Percentiles rank a stretch among this genome's conserved stretches.
Conservation (phyloP, 805 yeast genomes). For the Helenozyma rhizophorensis region DNA sequence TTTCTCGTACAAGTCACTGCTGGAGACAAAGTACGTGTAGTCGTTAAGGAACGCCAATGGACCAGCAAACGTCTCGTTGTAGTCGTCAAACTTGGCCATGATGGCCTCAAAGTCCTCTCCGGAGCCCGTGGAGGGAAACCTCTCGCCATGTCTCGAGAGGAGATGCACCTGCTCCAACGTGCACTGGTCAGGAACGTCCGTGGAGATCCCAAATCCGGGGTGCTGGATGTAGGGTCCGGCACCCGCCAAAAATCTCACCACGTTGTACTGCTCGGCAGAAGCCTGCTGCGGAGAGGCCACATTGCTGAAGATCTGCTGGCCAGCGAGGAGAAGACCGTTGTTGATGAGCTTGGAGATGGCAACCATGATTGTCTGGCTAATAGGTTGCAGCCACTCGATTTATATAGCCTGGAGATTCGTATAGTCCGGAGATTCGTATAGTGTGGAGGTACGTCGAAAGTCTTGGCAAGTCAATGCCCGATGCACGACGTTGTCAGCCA, state of each 20-base stretch:
- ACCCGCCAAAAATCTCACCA: constrained; percentile 47
- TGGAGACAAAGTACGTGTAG: constrained; percentile 43
- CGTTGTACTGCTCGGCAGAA: constrained; percentile 38
- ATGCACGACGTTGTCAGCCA: no score
- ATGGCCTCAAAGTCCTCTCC: constrained; percentile 24
- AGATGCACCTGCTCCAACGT: constrained; percentile 61
- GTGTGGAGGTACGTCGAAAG: no score
- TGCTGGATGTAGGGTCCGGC: constrained; percentile 49
- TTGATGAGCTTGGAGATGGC: constrained; percentile 22
- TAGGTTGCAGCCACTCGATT: no score
- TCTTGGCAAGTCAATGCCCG: no score
- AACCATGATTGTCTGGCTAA: constrained; percentile 23
- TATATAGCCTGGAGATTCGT: no score
- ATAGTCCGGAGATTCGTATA: no score
- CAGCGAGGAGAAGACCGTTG: constrained; percentile 22
- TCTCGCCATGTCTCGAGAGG: constrained; percentile 72
- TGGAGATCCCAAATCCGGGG: constrained; percentile 47
- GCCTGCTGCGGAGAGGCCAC: constrained; percentile 36
- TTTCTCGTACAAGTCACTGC: constrained; percentile 36
- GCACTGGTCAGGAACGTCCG: constrained; percentile 45
- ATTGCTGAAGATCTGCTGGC: constrained; percentile 19
- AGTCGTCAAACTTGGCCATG: constrained; percentile 18
- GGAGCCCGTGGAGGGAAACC: constrained; percentile 44
- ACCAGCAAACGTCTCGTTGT: constrained; percentile 34
- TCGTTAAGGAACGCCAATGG: constrained; percentile 49